Base-by-base conservation (phyloP, 2,329 filamentous ascomycete species). In the Akanthomyces muscarius region DNA sequence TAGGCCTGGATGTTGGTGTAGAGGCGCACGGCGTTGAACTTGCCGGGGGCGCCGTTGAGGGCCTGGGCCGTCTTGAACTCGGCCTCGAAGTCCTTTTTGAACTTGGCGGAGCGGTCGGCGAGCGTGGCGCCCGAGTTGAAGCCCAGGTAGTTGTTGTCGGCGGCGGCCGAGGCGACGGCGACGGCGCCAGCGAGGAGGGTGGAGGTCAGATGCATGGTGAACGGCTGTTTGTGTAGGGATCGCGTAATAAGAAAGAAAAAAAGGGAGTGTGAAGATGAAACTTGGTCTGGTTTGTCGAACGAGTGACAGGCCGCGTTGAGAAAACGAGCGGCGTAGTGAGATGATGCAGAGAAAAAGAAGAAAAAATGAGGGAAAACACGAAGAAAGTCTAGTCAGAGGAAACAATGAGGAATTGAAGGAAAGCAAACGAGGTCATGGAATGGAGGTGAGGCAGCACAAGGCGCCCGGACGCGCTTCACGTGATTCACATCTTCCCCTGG, bases 1-100 rank as follows among this genome's bases (percentile, higher is more conserved):
- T 85, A 78, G 71, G 81, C 82, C 74, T 85, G 83, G 72, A 88
- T 85, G 79, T 85, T 87, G 72, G 88, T 90, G 80, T 90, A 89
- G 38, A 89, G 78, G 59, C 86, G 84, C 67, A 86, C 81, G 63
- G 82, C 77, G 69, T 80, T 83, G 78, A 86, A 87, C 67, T 75
- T 76, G 64, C 83, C 82, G 11, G 83, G 83, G 30, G 82, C 75
- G 63, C 75, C 75, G 64, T 72, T 69, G 45, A 80, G 76, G 65
- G 70, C 71, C 68, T 78, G 72, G 7, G 76, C 71, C 4, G 76
- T 74, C 51, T 72, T 75, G 59, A 64, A 81, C 76, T 82, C 80
- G 50, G 73, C 72, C 64, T 72, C 68, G 69, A 78, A 83, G 74
- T 83, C 81, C 58, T 72, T 66, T 76, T 81, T 79, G 75, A 81